These are phyloP conservation scores for Neopestalotiopsis sp. DNA, from an alignment of 2,329 filamentous ascomycete species.

Conservation along the genomic window DNA sequence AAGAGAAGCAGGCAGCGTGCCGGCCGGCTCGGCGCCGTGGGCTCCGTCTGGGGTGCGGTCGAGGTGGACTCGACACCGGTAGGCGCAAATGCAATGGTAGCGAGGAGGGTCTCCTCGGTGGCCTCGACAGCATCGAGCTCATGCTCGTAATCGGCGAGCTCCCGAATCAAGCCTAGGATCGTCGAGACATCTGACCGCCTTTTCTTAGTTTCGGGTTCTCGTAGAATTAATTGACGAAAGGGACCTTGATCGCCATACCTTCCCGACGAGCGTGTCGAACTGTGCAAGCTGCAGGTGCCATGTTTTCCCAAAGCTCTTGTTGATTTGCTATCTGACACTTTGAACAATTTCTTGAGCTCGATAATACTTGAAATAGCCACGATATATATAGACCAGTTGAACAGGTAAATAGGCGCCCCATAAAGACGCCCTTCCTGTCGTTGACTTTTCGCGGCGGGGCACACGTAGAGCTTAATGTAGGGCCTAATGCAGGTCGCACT, in stretches of 20 bases:
- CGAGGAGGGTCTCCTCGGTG: constrained; percentile 72
- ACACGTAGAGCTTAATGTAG: background rate
- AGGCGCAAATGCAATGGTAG: constrained; percentile 79
- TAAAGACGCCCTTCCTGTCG: constrained; percentile 8
- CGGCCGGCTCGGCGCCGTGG: constrained; percentile 61
- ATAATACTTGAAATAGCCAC: too few relatives aligned
- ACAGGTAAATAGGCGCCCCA: background rate
- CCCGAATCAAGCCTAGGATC: constrained; percentile 84
- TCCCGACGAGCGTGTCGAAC: constrained; percentile 65
- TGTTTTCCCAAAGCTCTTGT: constrained; percentile 21
- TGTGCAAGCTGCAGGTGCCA: constrained; percentile 37
- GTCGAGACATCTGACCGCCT: constrained; percentile 69
- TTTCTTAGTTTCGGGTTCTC: background rate
- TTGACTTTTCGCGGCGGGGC: constrained; percentile 8
- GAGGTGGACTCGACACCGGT: constrained; percentile 47
- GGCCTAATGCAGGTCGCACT: constrained; percentile 3
- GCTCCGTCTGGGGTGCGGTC: constrained; percentile 50
- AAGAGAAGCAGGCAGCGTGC: constrained; percentile 78
- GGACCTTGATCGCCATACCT: constrained; percentile 45
- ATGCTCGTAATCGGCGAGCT: constrained; percentile 88
- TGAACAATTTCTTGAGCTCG: background rate
- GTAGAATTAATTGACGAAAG: background rate
- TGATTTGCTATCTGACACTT: too few relatives aligned
- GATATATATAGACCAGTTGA: background rate
- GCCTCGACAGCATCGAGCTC: constrained; percentile 76